Percentiles rank a stretch among this genome's conserved stretches.
Conservation (phyloP, 1,284 basidiomycete genomes). For the Inonotus hispidus region DNA sequence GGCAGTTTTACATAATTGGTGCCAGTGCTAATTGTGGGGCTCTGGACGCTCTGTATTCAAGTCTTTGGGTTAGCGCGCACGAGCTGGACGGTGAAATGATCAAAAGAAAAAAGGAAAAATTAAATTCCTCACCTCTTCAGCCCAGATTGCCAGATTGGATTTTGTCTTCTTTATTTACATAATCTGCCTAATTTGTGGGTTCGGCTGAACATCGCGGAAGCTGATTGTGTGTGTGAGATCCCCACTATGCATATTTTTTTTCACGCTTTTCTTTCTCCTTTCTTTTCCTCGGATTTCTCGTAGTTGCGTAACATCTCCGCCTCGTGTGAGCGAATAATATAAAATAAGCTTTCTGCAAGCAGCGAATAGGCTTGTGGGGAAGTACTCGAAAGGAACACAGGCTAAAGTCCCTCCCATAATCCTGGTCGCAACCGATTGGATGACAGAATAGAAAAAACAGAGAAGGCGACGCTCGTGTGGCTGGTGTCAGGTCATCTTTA, state of each 20-base stretch:
- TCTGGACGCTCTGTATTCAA: background rate
- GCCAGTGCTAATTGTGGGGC: background rate
- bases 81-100: background rate
- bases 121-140: background rate
- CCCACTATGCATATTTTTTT: no score
- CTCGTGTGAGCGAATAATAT: background rate
- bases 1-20: no score
- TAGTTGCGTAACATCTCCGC: background rate
- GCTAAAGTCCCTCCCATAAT: background rate
- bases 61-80: background rate
- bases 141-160: background rate
- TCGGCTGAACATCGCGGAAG: background rate
- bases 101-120: background rate
- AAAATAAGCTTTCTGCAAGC: background rate
- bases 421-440: background rate
- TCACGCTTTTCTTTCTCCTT: background rate
- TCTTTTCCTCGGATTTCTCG: slow-evolving; percentile 2
- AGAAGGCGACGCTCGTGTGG: background rate
- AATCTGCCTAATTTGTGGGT: background rate
- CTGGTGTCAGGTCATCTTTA: background rate
- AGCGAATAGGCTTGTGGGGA: background rate
- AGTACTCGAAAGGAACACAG: background rate
- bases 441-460: background rate
- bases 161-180: background rate
- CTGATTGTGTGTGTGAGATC: background rate